Base-by-base conservation (phyloP, 2,329 filamentous ascomycete species). In the Talaromyces sp. region DNA sequence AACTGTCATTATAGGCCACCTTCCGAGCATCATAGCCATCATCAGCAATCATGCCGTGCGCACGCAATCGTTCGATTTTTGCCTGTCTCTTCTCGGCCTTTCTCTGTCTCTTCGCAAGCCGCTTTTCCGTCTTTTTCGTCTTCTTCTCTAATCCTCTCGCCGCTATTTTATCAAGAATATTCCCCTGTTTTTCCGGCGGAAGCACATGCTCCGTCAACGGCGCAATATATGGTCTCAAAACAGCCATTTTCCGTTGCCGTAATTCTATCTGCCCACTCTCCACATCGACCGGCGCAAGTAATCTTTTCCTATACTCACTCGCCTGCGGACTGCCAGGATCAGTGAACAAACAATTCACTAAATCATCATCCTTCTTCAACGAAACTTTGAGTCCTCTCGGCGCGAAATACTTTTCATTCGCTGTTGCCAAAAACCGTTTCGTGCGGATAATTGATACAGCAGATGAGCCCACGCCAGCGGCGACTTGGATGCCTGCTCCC, bases 311-410 rank as follows among this genome's bases (percentile, higher is more conserved):
- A 11, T 51, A 61, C 31, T 61, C 58, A 1, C n/a, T 47, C 25
- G 58, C 58, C 31, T 47, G 27, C 31, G 40, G 11, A 34, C 45
- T 56, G 1, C 11, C 7, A 11, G 63, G 58, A 47, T 45, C 17
- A 11, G 47, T 10, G 34, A 61, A 40, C 10, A 56, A 13, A n/a
- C 34, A 56, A 15, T 59, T 36, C 2, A 61, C 47, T 29, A 61
- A 27, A 22, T 65, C 58, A 17, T 65, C n/a, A 25, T 65, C 63
- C 38, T 61, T 65, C 19, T 61, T 65, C 17, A 65, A 36, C 2
- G 63, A 56, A 4, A 64, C 61, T 13, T 58, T 59, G 5, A 67
- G 22, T 3, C 61, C 56, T 1, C 65, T 17, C 3, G 65, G 60
- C 13, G 25, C 38, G 38, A 67, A 67, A 15, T 60, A 58, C 8